Base-by-base conservation (phyloP, 2,329 filamentous ascomycete species). In the Claviceps africana region DNA sequence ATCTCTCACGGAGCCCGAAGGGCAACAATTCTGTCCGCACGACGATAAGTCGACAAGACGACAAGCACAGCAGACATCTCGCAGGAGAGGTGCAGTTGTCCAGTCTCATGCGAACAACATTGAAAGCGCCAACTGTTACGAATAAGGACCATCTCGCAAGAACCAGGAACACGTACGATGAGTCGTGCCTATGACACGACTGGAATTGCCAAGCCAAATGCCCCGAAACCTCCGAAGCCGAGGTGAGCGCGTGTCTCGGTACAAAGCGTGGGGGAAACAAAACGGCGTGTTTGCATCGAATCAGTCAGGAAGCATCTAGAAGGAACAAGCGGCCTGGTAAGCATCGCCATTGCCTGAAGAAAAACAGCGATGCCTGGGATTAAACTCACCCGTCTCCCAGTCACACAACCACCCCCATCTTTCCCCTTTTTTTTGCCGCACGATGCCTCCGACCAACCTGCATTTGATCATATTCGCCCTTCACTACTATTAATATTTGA, bases 141-240 rank as follows among this genome's bases (percentile, higher is more conserved):
- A 19, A 45, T 11, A 44, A 37, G 7, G 13, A n/a, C 10, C 30
- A n/a, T 39, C 44, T 19, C 4, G 21, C 15, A 1, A 48, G n/a
- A 44, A 37, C 21, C 17, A 37, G 48, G 15, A 3, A 40, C 22
- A 15, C 37, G 33, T 44, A 52, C 48, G 43, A 69, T 69, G 66
- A 56, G 63, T 39, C 64, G 66, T 46, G 66, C 66, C 2, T 69
- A 69, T 54, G 66, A 69, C 52, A 65, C 62, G n/a, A 69, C 66
- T 50, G 66, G 66, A 53, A 59, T 69, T 43, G 54, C 59, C 50
- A 69, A 67, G 61, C 65, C 66, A 51, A 65, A 54, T 57, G 58
- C 59, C 30, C 65, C 66, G 47, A 67, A 67, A 55, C 66, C 64
- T 13, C 65, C 65, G 13, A 69, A 65, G 58, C 56, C 62, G 13